These are phyloP conservation scores for Rhinocladiella mackenziei DNA, from an alignment of 2,329 filamentous ascomycete species.

Conservation along the genomic window DNA sequence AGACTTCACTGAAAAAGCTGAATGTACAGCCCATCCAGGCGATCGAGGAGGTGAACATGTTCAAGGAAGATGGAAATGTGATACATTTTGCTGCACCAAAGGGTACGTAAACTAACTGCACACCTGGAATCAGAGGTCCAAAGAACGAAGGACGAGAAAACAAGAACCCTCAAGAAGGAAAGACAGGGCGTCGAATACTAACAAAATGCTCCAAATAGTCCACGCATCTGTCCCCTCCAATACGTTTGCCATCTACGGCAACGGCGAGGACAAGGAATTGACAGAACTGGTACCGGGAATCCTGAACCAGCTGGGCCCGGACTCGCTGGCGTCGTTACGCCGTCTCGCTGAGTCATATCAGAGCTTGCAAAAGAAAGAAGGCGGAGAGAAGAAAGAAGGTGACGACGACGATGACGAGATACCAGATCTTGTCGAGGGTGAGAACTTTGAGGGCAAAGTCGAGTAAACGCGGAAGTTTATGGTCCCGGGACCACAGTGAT, in stretches of 20 bases:
- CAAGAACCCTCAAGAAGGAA: not conserved
- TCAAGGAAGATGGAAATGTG: conserved; percentile 99
- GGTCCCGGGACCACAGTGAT: too few relatives aligned
- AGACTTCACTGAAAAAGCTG: conserved; percentile 96
- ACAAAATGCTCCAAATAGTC: conserved; percentile 55
- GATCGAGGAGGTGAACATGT: conserved; percentile 99
- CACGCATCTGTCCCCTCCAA: conserved; percentile 96
- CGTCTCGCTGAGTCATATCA: conserved; percentile 99
- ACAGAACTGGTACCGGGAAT: conserved; percentile 99
- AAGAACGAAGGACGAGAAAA: not conserved
- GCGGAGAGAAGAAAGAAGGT: conserved; percentile 67
- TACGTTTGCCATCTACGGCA: conserved; percentile 99
- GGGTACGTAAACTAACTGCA: conserved; percentile 58
- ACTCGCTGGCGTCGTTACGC: conserved; percentile 93
- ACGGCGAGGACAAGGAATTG: conserved; percentile 99
- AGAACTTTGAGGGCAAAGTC: conserved; percentile 98
- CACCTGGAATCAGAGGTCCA: not conserved
- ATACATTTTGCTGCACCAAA: conserved; percentile 98
- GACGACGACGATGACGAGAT: conserved; percentile 82
- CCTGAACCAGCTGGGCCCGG: conserved; percentile 98
- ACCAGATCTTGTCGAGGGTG: conserved; percentile 90
- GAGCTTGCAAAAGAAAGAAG: conserved; percentile 92
- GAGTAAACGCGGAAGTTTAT: conserved; percentile 57
- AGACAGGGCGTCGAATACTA: conserved; percentile 7
- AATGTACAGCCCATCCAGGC: conserved; percentile 99